Percentiles rank a stretch among this genome's conserved stretches.
Conservation (phyloP, 2,329 filamentous ascomycete species). For the Trichoderma koningiopsis region DNA sequence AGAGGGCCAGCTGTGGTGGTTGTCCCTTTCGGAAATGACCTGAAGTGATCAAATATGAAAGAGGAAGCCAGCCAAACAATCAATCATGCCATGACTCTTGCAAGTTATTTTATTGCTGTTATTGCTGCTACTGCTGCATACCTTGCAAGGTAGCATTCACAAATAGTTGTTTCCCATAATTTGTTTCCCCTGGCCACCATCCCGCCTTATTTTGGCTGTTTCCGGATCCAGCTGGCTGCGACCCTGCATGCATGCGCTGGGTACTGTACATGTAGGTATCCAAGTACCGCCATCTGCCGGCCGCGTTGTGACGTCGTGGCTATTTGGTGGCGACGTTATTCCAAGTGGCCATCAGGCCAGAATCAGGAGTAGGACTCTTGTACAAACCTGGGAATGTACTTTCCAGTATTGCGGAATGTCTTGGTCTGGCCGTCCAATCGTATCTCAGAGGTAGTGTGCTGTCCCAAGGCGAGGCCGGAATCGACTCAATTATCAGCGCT, state of each 20-base stretch:
- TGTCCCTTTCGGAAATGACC: conserved; percentile 22
- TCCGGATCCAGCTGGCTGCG: neutral
- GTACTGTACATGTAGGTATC: neutral
- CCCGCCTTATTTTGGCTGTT: neutral
- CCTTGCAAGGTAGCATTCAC: neutral
- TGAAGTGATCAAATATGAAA: neutral
- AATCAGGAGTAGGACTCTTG: neutral
- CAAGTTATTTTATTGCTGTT: neutral
- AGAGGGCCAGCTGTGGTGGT: neutral
- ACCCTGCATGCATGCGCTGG: neutral
- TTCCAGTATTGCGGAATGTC: neutral
- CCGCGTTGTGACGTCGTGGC: conserved; percentile 19
- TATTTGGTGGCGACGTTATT: conserved; percentile 20
- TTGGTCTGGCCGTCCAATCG: neutral
- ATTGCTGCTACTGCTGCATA: no score
- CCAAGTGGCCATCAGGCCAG: neutral
- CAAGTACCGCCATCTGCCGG: conserved; percentile 17
- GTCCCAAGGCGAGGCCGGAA: neutral
- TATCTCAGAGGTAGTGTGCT: neutral
- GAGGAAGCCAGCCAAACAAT: neutral
- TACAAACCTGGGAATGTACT: neutral
- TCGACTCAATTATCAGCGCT: conserved; percentile 2
- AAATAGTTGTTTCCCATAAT: neutral
- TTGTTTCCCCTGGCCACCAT: neutral
- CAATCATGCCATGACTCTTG: conserved; percentile 16